Evolutionary conservation across 2,329 filamentous ascomycete species (phyloP), one percentile per base, ranked within the genome.

Genomic region (Sclerotinia trifoliorum): DNA sequence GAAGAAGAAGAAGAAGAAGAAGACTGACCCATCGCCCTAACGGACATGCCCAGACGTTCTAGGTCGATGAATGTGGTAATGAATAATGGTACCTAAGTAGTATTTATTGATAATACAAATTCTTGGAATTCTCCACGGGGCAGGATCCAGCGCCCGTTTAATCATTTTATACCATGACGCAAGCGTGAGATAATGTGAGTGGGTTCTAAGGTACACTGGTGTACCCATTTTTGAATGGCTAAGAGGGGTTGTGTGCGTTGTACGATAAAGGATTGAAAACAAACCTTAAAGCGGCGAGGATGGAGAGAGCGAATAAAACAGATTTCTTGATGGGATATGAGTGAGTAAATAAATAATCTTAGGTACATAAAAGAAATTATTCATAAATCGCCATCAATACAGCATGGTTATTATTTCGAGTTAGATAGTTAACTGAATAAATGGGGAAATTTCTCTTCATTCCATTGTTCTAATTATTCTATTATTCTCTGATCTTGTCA

Each of bases 61-160:
- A 15, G n/a, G n/a, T 35, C n/a, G 54, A 35, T 32, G 35, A 35
- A 39, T 57, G 26, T 44, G 63, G 19, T 32, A 24, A 35, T 13
- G 26, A 24, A 35, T 57, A 26, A 21, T 32, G 42, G 42, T 29
- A 46, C 5, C 39, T 42, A 13, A n/a, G 35, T 29, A 21, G 61
- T 64, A 64, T 64, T 42, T 42, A 64, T 64, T 64, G 62, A 55
- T 64, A 64, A 64, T 64, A 44, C 21, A 24, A 61, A 61, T 61
- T 49, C 58, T 64, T 17, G 39, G 35, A 58, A 58, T 26, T 29
- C 24, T 21, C 21, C 39, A 29, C 26, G 19, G 19, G 32, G 49
- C 24, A 51, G 32, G 55, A 63, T 63, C 65, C 48, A 67, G 65
- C 57, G 65, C 56, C 48, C 15, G 56, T 63, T 67, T 67, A 21